A percentile compares a stretch with the other conserved stretches of the same genome.
Conservation (phyloP, 2,329 filamentous ascomycete species). For the Albophoma yamanashiensis region DNA sequence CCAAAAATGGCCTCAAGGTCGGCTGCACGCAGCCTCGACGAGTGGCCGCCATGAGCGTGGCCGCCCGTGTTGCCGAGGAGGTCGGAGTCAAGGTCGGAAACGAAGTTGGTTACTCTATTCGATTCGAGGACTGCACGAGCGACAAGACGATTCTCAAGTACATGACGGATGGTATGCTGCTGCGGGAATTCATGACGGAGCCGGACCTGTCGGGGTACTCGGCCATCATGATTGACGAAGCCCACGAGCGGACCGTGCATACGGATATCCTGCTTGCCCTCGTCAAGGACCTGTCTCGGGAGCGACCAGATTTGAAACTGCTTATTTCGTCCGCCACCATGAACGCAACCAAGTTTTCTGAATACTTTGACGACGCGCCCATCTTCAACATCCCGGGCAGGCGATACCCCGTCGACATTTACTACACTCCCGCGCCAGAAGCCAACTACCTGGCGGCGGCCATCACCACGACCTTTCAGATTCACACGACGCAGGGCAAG, state of each 20-base stretch:
- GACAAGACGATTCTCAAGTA: slow-evolving; percentile 91
- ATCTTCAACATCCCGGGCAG: slow-evolving; percentile 93
- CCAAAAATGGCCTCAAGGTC: slow-evolving; percentile 72
- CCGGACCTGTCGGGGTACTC: slow-evolving; percentile 75
- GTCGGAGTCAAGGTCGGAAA: slow-evolving; percentile 82
- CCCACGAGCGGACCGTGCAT: slow-evolving; percentile 84
- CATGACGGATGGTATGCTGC: slow-evolving; percentile 93
- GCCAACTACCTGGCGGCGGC: slow-evolving; percentile 88
- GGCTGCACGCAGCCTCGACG: slow-evolving; percentile 90
- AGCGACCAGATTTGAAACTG: slow-evolving; percentile 76
- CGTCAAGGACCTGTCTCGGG: slow-evolving; percentile 77
- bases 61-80: slow-evolving; percentile 91
- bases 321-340: slow-evolving; percentile 92
- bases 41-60: slow-evolving; percentile 95
- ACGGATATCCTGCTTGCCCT: slow-evolving; percentile 85
- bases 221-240: slow-evolving; percentile 92
- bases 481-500: slow-evolving; percentile 73
- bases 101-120: slow-evolving; percentile 89
- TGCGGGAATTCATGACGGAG: slow-evolving; percentile 83
- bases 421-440: slow-evolving; percentile 83
- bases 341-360: slow-evolving; percentile 83
- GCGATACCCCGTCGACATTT: slow-evolving; percentile 80
- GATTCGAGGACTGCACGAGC: slow-evolving; percentile 85
- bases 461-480: slow-evolving; percentile 90
- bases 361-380: slow-evolving; percentile 84